Percentiles rank a stretch among this genome's conserved stretches.
Conservation (phyloP, 768 basidiomycete genomes). For the Serpula lacrymans region DNA sequence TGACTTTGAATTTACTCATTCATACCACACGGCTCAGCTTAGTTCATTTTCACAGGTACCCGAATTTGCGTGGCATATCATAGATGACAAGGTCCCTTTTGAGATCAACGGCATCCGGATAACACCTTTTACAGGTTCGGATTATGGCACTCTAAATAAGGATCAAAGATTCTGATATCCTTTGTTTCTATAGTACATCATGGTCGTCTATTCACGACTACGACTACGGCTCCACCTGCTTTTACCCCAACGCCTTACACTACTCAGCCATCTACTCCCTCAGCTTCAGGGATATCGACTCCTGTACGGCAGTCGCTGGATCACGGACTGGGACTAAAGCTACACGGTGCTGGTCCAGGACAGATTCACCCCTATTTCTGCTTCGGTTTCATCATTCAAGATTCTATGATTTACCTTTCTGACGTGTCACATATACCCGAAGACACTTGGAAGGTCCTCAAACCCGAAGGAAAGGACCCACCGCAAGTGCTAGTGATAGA, state of each 20-base stretch:
- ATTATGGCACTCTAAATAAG: neutral
- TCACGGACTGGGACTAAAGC: neutral
- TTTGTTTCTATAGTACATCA: conserved; percentile 55
- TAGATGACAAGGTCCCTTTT: conserved; percentile 65
- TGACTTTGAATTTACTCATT: conserved; percentile 17
- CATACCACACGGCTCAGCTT: neutral
- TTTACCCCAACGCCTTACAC: conserved; percentile 39
- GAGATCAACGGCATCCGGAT: conserved; percentile 65
- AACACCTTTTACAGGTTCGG: conserved; percentile 64
- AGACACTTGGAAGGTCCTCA: conserved; percentile 56
- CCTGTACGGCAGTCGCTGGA: conserved; percentile 17
- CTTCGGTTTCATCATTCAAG: conserved; percentile 67
- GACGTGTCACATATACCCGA: conserved; percentile 83
- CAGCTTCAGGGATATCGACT: conserved; percentile 25
- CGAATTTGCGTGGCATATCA: conserved; percentile 79
- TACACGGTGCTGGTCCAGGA: conserved; percentile 7
- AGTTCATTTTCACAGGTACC: conserved; percentile 53
- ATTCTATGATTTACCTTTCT: conserved; percentile 71
- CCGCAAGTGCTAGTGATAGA: conserved; percentile 69
- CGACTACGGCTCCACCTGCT: conserved; percentile 31
- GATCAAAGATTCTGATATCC: conserved; percentile 6
- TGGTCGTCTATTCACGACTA: conserved; percentile 56
- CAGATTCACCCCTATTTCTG: conserved; percentile 57
- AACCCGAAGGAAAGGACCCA: conserved; percentile 15
- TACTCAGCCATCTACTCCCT: conserved; percentile 36